Conservation (phyloP, 1,139 yeast genomes). For the Magnusiomyces paraingens region DNA sequence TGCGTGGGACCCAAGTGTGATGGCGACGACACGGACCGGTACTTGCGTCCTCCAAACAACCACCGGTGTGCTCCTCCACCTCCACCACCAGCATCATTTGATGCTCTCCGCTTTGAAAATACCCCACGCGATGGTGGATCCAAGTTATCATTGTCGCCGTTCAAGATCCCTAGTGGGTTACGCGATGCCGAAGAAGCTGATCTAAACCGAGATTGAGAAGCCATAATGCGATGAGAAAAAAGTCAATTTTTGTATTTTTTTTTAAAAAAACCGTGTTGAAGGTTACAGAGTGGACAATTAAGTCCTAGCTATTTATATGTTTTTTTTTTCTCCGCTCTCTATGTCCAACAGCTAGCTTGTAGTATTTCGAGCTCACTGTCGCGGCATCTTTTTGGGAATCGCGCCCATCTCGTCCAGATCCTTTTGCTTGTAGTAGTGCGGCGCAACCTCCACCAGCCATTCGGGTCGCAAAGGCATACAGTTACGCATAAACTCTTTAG, state of each 20-base stretch:
- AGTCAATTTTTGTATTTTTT: slow-evolving; percentile 4
- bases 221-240: not conserved
- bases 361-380: not conserved
- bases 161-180: slow-evolving; percentile 3
- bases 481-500: slow-evolving; percentile 84
- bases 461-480: slow-evolving; percentile 66
- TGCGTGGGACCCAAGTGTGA: not conserved
- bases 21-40: slow-evolving; percentile 6
- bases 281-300: not conserved
- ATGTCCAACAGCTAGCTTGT: not conserved
- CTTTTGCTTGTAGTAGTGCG: slow-evolving; percentile 43
- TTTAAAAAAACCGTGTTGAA: not conserved
- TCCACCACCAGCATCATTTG: too few relatives aligned
- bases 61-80: not conserved
- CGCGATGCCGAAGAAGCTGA: not conserved
- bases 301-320: not conserved
- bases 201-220: not conserved
- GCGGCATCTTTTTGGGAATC: slow-evolving; percentile 17
- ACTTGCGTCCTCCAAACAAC: slow-evolving; percentile 1
- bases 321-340: not conserved
- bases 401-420: slow-evolving; percentile 23
- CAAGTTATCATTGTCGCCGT: not conserved
- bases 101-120: too few relatives aligned
- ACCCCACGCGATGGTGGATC: too few relatives aligned
- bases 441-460: slow-evolving; percentile 60